These are phyloP conservation scores for Cinnamomum micranthum DNA, from an alignment of 164 flowering plant species.

Conservation along the genomic window DNA sequence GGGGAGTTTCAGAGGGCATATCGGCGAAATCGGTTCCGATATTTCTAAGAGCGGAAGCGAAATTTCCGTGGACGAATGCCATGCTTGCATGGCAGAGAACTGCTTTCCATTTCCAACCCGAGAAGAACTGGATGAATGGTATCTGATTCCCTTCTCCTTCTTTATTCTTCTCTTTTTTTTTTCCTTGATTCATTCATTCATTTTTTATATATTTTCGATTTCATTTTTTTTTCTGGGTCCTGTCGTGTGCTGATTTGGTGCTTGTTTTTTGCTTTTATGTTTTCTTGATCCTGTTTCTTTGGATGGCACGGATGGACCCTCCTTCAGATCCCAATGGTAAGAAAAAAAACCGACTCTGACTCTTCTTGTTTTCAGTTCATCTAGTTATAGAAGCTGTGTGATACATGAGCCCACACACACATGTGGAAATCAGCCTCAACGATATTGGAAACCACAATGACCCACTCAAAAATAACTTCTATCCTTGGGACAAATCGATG, in stretches of 20 bases:
- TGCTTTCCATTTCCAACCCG: slow-evolving; percentile 70
- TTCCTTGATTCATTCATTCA: background rate
- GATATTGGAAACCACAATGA: too few species aligned
- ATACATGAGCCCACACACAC: too few species aligned
- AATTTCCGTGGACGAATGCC: slow-evolving; percentile 13
- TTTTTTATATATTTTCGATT: too few species aligned
- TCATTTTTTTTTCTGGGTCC: background rate
- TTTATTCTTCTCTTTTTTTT: too few species aligned
- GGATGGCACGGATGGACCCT: slow-evolving; percentile 14
- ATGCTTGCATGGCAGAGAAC: slow-evolving; percentile 29
- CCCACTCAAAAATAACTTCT: too few species aligned
- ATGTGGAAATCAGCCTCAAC: too few species aligned
- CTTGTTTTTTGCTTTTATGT: background rate
- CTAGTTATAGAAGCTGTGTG: too few species aligned
- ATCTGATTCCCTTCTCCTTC: background rate
- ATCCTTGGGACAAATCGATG: too few species aligned
- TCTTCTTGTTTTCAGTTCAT: background rate
- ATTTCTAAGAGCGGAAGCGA: background rate
- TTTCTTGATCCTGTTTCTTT: background rate
- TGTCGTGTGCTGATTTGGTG: background rate
- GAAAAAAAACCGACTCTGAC: background rate
- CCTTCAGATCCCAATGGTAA: slow-evolving; percentile 68
- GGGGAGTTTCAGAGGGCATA: slow-evolving; percentile 17
- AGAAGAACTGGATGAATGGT: slow-evolving; percentile 89
- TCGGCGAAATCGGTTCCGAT: slow-evolving; percentile 15